phyloP scores from a whole-genome alignment of 2,329 filamentous ascomycete species.

The Stagonosporopsis rhizophila region DNA sequence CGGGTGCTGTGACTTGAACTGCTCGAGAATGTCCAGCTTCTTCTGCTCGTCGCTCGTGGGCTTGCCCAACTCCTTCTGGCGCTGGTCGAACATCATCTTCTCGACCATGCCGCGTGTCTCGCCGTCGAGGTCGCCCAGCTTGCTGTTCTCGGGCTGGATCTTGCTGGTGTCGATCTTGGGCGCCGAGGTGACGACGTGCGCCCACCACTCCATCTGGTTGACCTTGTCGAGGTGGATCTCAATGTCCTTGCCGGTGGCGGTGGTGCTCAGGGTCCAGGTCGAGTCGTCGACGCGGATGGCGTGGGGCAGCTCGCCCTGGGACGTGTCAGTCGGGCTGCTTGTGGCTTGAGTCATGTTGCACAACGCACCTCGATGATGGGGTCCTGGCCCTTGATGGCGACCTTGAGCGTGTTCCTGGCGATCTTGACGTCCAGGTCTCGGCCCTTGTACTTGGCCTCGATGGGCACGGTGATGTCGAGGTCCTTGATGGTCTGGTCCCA shows the following conservation, averaged over 20 bases:
- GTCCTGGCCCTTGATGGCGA: constrained; percentile 86
- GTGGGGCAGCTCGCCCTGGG: constrained; percentile 83
- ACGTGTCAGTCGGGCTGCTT: constrained; percentile 15
- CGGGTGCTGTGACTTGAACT: constrained; percentile 84
- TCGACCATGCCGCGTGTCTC: constrained; percentile 97
- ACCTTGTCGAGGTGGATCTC: constrained; percentile 91
- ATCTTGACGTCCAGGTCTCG: constrained; percentile 84
- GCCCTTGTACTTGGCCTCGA: constrained; percentile 84
- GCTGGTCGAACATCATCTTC: constrained; percentile 99
- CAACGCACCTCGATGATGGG: constrained; percentile 76
- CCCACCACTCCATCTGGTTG: constrained; percentile 99
- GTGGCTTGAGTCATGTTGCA: neutral
- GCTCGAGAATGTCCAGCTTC: constrained; percentile 87
- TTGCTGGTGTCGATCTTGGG: constrained; percentile 95
- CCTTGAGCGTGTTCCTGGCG: constrained; percentile 77
- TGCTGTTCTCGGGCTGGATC: constrained; percentile 92
- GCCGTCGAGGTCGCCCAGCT: constrained; percentile 89
- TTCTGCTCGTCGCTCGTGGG: constrained; percentile 94
- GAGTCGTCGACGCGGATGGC: constrained; percentile 82
- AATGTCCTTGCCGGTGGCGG: constrained; percentile 71
- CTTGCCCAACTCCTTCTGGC: constrained; percentile 90
- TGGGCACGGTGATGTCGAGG: constrained; percentile 77
- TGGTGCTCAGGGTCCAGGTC: constrained; percentile 85
- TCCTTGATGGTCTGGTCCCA: constrained; percentile 95
- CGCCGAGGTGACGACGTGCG: constrained; percentile 84